Evolutionary conservation across 2,329 filamentous ascomycete genomes (phyloP).

Genomic region (Cladosporium sp.): DNA sequence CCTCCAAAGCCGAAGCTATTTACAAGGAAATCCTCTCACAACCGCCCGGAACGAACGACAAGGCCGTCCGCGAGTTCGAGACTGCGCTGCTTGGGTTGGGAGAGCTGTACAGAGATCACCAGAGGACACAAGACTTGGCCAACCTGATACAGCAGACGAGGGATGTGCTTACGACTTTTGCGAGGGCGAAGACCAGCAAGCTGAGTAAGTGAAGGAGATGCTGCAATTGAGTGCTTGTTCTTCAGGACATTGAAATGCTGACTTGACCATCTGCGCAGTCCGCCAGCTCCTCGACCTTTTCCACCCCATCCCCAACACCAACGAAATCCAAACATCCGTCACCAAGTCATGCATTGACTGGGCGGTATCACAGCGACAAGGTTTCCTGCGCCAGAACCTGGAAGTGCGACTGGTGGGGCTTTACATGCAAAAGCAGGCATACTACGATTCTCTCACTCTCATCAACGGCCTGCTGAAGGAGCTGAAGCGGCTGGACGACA

Average conservation of each 20-base stretch:
- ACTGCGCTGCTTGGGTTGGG: slow-evolving; percentile 81
- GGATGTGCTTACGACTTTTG: slow-evolving; percentile 89
- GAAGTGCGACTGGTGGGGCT: slow-evolving; percentile 91
- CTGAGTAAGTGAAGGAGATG: slow-evolving; percentile 73
- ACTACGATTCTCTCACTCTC: slow-evolving; percentile 93
- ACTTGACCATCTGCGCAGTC: slow-evolving; percentile 50
- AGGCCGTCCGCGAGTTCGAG: slow-evolving; percentile 88
- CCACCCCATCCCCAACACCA: slow-evolving; percentile 86
- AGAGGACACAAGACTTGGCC: slow-evolving; percentile 77
- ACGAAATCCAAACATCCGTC: slow-evolving; percentile 88
- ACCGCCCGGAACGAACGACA: slow-evolving; percentile 78
- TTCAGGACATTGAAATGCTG: neutral
- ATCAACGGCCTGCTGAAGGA: slow-evolving; percentile 96
- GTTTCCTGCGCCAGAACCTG: slow-evolving; percentile 96
- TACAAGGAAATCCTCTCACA: slow-evolving; percentile 89
- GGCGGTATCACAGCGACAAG: slow-evolving; percentile 89
- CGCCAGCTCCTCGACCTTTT: slow-evolving; percentile 96
- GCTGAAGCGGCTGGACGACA: slow-evolving; percentile 97
- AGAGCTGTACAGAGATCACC: slow-evolving; percentile 87
- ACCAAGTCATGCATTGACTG: slow-evolving; percentile 99
- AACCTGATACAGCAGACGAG: slow-evolving; percentile 87
- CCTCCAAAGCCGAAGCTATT: slow-evolving; percentile 76
- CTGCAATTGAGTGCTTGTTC: too few relatives aligned
- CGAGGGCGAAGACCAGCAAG: slow-evolving; percentile 98
- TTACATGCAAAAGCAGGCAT: slow-evolving; percentile 95